Conservation (phyloP, 345 rosid species). For the Populus nigra region DNA sequence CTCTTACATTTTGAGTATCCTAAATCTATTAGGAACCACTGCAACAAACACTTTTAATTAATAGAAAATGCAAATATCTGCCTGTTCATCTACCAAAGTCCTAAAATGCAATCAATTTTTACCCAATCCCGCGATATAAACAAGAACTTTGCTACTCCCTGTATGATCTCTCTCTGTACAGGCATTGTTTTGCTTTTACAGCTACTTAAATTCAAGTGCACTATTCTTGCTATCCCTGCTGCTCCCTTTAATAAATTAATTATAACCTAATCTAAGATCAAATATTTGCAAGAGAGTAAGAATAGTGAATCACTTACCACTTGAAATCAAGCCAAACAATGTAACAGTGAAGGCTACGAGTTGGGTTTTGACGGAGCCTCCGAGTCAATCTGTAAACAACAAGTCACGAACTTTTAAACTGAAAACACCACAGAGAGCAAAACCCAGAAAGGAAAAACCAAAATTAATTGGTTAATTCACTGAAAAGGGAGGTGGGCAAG, state of each 20-base stretch:
- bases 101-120: slow-evolving; percentile 2
- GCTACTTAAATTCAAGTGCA: not conserved
- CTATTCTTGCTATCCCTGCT: not conserved
- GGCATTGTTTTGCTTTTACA: not conserved
- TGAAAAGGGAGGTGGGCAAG: not conserved
- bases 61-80: not conserved
- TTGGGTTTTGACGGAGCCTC: not conserved
- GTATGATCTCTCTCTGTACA: not conserved
- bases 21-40: not conserved
- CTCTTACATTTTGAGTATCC: not conserved
- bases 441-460: not conserved
- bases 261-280: not conserved
- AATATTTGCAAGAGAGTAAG: not conserved
- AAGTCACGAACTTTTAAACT: not conserved
- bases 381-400: not conserved
- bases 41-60: not conserved
- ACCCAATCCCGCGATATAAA: not conserved
- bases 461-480: not conserved
- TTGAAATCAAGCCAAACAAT: not conserved
- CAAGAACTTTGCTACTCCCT: not conserved
- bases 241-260: not conserved
- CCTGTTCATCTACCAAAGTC: slow-evolving; percentile 3
- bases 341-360: slow-evolving; percentile 4
- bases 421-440: not conserved
- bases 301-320: not conserved